Percentiles rank a stretch among this genome's conserved stretches.
Conservation (phyloP, 2,329 filamentous ascomycete species). For the Fusarium sp. region DNA sequence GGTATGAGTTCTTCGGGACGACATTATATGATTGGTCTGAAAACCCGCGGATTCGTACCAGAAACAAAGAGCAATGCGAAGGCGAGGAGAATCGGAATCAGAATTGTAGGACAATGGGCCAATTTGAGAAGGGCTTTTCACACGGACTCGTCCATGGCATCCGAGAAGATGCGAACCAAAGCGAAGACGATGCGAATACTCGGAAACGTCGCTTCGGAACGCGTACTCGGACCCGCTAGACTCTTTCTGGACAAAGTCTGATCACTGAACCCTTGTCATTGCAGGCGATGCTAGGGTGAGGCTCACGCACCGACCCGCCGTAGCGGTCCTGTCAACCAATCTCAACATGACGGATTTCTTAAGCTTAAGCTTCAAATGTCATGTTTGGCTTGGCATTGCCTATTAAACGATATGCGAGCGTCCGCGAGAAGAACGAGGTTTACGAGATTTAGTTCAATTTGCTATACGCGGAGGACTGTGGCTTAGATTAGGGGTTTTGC, state of each 20-base stretch:
- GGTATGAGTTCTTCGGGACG: slow-evolving; percentile 52
- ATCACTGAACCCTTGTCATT: slow-evolving; percentile 19
- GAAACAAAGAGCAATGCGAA: slow-evolving; percentile 8
- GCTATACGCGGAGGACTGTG: background rate
- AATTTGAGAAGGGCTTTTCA: slow-evolving; percentile 17
- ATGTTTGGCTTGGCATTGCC: background rate
- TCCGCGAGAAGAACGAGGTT: slow-evolving; percentile 3
- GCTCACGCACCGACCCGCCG: slow-evolving; percentile 1
- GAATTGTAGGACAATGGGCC: slow-evolving; percentile 13
- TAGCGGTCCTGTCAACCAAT: slow-evolving; percentile 2
- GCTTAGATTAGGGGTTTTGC: background rate
- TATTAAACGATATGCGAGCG: background rate
- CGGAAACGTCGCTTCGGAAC: slow-evolving; percentile 34
- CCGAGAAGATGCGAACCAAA: slow-evolving; percentile 15
- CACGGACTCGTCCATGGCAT: slow-evolving; percentile 3
- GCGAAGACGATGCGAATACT: slow-evolving; percentile 44
- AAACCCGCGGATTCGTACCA: slow-evolving; percentile 45
- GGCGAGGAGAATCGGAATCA: slow-evolving; percentile 5
- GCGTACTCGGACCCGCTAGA: slow-evolving; percentile 47
- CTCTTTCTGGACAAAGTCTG: background rate
- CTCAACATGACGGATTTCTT: background rate
- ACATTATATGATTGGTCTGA: slow-evolving; percentile 34
- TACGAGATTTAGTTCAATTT: background rate
- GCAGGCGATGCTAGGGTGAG: slow-evolving; percentile 27
- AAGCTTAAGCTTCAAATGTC: background rate